Evolutionary conservation across 2,329 filamentous ascomycete species (phyloP).

Genomic region (Aureobasidium subglaciale): DNA sequence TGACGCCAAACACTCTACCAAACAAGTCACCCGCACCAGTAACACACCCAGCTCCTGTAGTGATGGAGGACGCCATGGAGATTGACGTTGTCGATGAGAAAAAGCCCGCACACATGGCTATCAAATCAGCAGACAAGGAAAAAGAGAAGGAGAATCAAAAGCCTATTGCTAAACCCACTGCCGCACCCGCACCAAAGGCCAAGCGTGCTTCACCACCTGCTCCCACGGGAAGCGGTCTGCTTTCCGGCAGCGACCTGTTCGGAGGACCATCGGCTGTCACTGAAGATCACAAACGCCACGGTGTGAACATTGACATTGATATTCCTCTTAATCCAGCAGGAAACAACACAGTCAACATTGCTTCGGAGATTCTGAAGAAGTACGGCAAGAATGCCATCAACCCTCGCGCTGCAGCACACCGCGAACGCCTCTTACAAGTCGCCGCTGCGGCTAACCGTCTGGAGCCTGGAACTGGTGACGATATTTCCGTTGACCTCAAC

Average conservation of each 20-base stretch:
- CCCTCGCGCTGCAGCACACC: constrained; percentile 80
- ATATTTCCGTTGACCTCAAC: constrained; percentile 64
- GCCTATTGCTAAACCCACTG: not conserved
- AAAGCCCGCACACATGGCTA: not conserved
- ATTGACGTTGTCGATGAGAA: constrained; percentile 20
- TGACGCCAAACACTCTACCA: constrained; percentile 14
- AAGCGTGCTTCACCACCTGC: constrained; percentile 48
- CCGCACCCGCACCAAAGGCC: constrained; percentile 25
- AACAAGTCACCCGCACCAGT: constrained; percentile 16
- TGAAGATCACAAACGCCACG: constrained; percentile 35
- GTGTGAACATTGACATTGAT: constrained; percentile 77
- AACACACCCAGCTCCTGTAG: constrained; percentile 20
- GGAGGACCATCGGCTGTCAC: constrained; percentile 45
- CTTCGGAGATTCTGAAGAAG: constrained; percentile 82
- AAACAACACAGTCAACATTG: constrained; percentile 93
- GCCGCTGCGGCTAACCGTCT: constrained; percentile 81
- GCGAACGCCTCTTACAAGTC: constrained; percentile 79
- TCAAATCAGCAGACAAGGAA: constrained; percentile 13
- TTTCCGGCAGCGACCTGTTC: constrained; percentile 56
- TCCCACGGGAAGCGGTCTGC: constrained; percentile 55
- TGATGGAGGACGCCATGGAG: constrained; percentile 28
- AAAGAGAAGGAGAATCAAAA: constrained; percentile 12
- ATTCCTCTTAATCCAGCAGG: constrained; percentile 73
- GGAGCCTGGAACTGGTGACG: constrained; percentile 58
- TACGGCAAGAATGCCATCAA: constrained; percentile 94